Percentiles rank a stretch among this genome's conserved stretches.
These are phyloP conservation scores for Tinospora cordifolia DNA, from an alignment of 164 flowering plant genomes.

Conservation along the genomic window DNA sequence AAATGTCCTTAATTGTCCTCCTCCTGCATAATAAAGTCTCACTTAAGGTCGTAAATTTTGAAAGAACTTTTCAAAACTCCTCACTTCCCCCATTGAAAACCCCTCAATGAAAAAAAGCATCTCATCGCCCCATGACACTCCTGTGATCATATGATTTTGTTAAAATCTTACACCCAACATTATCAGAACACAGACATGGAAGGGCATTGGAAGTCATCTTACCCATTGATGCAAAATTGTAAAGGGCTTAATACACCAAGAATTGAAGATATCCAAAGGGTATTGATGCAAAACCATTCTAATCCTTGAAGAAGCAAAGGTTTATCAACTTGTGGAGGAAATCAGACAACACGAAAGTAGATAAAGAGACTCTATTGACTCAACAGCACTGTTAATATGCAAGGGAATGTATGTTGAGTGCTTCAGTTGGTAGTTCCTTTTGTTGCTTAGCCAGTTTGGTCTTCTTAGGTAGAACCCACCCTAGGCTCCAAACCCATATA, in stretches of 20 bases:
- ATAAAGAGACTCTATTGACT: neutral
- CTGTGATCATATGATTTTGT: neutral
- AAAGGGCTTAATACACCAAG: neutral
- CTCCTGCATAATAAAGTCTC: neutral
- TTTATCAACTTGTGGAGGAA: neutral
- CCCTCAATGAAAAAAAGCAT: neutral
- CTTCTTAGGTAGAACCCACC: neutral
- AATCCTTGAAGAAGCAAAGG: neutral
- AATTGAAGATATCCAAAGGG: neutral
- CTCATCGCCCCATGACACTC: neutral
- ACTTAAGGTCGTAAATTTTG: too few relatives aligned
- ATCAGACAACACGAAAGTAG: neutral
- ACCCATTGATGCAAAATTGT: neutral
- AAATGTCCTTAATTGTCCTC: too few relatives aligned
- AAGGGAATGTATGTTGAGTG: neutral
- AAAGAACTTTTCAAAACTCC: too few relatives aligned
- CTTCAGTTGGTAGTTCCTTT: too few relatives aligned
- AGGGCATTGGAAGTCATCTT: neutral
- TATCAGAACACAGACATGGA: neutral
- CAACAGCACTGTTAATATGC: conserved; percentile 2
- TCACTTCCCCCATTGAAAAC: neutral
- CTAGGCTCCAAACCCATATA: neutral
- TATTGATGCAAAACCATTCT: neutral
- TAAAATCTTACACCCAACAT: neutral
- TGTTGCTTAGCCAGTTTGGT: too few relatives aligned